These are phyloP conservation scores for Aspergillus nidulans DNA, from an alignment of 495 filamentous ascomycete species.

Conservation along the genomic window DNA sequence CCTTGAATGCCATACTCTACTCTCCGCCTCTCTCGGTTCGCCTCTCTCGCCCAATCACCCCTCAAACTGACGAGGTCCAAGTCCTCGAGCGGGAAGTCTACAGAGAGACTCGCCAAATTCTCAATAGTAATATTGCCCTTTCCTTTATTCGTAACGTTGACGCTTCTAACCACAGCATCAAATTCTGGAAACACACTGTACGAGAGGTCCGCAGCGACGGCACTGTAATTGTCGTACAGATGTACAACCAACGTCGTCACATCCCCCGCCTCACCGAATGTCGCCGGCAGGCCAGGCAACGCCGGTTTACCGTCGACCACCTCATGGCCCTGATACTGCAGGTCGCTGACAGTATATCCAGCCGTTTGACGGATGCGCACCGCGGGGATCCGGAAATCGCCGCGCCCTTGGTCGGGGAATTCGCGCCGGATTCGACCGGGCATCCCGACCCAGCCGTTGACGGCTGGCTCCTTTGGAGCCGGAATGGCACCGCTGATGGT, in stretches of 20 bases:
- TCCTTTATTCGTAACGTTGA: conserved; percentile 48
- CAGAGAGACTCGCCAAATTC: conserved; percentile 47
- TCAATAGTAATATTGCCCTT: conserved; percentile 42
- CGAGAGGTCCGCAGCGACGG: conserved; percentile 46
- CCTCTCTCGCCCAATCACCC: conserved; percentile 52
- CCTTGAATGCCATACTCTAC: conserved; percentile 34
- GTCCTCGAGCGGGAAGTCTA: conserved; percentile 49
- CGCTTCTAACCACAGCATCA: conserved; percentile 50
- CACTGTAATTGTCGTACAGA: conserved; percentile 47
- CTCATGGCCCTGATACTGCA: conserved; percentile 45
- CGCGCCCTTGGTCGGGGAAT: conserved; percentile 52
- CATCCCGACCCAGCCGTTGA: conserved; percentile 45
- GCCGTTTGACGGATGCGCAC: conserved; percentile 46
- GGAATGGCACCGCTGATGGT: conserved; percentile 32
- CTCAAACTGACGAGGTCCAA: conserved; percentile 50
- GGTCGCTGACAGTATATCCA: conserved; percentile 46
- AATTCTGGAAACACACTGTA: conserved; percentile 53
- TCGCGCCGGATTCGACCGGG: conserved; percentile 46
- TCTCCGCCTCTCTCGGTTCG: conserved; percentile 32
- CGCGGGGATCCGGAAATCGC: conserved; percentile 50
- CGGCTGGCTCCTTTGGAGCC: conserved; percentile 29
- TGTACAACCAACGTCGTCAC: conserved; percentile 47
- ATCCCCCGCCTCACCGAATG: conserved; percentile 44
- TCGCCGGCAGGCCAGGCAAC: conserved; percentile 47
- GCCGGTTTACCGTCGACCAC: conserved; percentile 42